These are phyloP conservation scores for Acanthamoeba polyphaga DNA, from an alignment of 208 protist genomes.

Conservation along the genomic window DNA sequence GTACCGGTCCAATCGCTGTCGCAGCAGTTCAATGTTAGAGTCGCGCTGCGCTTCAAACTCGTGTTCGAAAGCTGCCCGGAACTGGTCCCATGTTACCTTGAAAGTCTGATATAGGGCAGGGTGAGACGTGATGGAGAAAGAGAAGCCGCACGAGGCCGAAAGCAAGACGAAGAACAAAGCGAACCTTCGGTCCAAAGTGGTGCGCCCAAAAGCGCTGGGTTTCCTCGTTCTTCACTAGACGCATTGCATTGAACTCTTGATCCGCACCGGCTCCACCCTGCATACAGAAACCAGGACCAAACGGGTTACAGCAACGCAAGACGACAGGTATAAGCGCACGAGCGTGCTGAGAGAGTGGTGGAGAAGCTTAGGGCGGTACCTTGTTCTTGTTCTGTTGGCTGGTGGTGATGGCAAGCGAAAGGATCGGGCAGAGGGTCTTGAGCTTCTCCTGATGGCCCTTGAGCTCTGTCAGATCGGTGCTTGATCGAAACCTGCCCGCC, in stretches of 20 bases:
- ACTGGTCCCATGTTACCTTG: constrained; percentile 34
- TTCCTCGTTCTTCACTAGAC: constrained; percentile 33
- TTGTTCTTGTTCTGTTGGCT: constrained; percentile 7
- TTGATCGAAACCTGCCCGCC: constrained; percentile 5
- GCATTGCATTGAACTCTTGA: neutral
- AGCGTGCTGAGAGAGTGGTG: neutral
- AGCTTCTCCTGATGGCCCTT: constrained; percentile 59
- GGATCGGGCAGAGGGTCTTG: constrained; percentile 47
- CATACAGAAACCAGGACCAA: neutral
- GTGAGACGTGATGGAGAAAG: neutral
- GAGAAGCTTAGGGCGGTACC: neutral
- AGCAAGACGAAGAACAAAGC: neutral
- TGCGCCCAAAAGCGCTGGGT: neutral
- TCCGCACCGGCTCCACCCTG: neutral
- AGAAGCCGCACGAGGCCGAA: neutral
- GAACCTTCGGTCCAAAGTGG: constrained; percentile 46
- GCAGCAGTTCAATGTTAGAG: constrained; percentile 17
- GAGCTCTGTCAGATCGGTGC: constrained; percentile 9
- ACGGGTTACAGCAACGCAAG: neutral
- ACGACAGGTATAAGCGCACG: neutral
- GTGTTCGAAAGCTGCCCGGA: constrained; percentile 63
- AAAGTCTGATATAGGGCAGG: neutral
- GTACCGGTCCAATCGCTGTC: constrained; percentile 1
- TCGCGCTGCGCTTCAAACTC: constrained; percentile 17
- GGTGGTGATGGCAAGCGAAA: constrained; percentile 37